Evolutionary conservation across 2,329 filamentous ascomycete genomes (phyloP), one percentile per base, ranked within the genome.

Genomic region (Xylariaceae sp.): DNA sequence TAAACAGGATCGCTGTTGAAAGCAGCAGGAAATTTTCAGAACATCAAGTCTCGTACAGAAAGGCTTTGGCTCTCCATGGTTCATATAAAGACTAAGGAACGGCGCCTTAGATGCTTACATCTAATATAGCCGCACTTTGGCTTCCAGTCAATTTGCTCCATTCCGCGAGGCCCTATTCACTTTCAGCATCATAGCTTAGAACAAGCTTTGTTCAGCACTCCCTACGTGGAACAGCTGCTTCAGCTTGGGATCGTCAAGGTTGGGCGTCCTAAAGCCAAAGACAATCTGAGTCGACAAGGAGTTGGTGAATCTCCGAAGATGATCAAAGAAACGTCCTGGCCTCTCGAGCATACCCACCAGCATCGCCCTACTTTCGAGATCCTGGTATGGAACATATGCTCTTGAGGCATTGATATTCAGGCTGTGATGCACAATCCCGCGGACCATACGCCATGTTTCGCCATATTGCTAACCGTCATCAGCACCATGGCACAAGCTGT

Each of bases 311-410:
- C 71, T 60, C 2, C 66, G 46, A 13, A 75, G 61, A 38, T 73
- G 66, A 3, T 69, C 50, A 3, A 65, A 34, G 34, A 71, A 71
- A 3, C 59, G 37, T 0, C 65, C 47, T 0, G 72, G 72, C 3
- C 55, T 43, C 0, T 68, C 63, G 4, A 78, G 46, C 9, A 79
- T 54, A 3, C 71, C 68, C 24, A 42, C 56, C 13, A 76, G 53
- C 73, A 79, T 72, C 34, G 71, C 66, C 46, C 71, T 74, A 54
- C 67, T 74, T 50, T 79, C 74, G 3, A 78, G 61, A 29, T 71
- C 66, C 45, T 79, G 74, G 47, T 78, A 79, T 1, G 69, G 65
- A 1, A 77, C 62, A 42, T 80, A 80, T 3, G 57, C 53, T 28
- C 60, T 62, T 1, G 69, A 64, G 0, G 64, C 62, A 0, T 60